phyloP scores from a whole-genome alignment of 2,329 filamentous ascomycete genomes.

The Sarocladium kiliense region DNA sequence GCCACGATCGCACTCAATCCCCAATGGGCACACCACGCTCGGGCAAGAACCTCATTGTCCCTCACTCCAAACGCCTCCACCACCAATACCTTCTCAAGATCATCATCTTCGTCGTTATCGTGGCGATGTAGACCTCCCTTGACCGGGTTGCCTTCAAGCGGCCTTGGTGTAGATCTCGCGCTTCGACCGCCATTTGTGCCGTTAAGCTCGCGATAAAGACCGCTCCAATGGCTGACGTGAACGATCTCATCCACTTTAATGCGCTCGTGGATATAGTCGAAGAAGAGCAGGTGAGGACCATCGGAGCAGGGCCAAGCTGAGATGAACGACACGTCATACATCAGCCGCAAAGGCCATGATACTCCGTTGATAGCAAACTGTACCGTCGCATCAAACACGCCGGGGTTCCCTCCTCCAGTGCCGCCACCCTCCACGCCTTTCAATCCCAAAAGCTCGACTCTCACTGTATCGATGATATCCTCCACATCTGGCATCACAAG shows the following conservation, averaged over 20 bases:
- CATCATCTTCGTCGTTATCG: conserved; percentile 33
- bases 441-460: conserved; percentile 63
- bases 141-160: not conserved
- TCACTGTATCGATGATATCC: conserved; percentile 54
- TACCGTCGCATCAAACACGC: conserved; percentile 54
- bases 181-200: conserved; percentile 11
- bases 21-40: conserved; percentile 75
- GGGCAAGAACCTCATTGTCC: conserved; percentile 71
- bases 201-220: conserved; percentile 27
- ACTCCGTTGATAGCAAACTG: conserved; percentile 60
- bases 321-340: conserved; percentile 62
- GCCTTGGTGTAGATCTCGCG: conserved; percentile 41
- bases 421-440: conserved; percentile 24
- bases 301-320: conserved; percentile 59
- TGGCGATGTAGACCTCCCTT: not conserved
- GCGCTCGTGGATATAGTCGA: conserved; percentile 59
- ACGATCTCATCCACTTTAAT: conserved; percentile 62
- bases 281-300: conserved; percentile 65
- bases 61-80: conserved; percentile 68
- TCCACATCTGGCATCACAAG: conserved; percentile 52
- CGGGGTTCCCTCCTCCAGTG: conserved; percentile 27
- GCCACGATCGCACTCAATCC: conserved; percentile 67
- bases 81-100: conserved; percentile 62
- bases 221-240: conserved; percentile 61
- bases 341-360: conserved; percentile 58